Evolutionary conservation across 1,284 basidiomycete genomes (phyloP), one percentile per base, ranked within the genome.

Genomic region (Mixia osmundae): DNA sequence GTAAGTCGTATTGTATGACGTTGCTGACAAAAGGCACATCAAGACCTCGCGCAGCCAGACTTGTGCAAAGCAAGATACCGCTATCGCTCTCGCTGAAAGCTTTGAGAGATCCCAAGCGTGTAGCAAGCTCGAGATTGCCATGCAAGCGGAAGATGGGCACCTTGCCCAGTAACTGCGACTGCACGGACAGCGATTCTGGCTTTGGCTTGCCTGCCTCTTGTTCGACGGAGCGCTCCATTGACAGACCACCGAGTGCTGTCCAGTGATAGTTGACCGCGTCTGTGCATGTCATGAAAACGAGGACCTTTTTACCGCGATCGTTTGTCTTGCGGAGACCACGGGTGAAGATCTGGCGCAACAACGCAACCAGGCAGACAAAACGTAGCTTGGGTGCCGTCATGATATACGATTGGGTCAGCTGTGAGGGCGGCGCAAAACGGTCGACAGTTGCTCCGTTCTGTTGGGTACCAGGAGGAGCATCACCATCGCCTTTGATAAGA

Each of bases 211-310:
- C 54, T 8, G 29, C 40, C 19, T 33, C 30, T 6, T 38, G 35
- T 32, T 35, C 30, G 14, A 35, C 41, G 7, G 29, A 50, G 3
- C 39, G 42, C 8, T 65, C 68, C 79, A 95, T 89, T 7, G 58
- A 55, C 15, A 77, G 65, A 2, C 72, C 69, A 1, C 75, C 77
- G 0, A 97, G 59, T n/a, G 94, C 62, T 32, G 67, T 67, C 77
- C 80, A 97, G 54, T 94, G 83, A 53, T 85, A 95, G 55, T 99
- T 89, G 23, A 99, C 91, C 2, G 83, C 82, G 55, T 95, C 87
- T 3, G 85, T 97, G 49, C 85, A 95, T 49, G 76, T 85, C 42
- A 97, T 62, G 57, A 99, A 99, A 4, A 97, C 83, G 36, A 99
- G 83, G 30, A 94, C 71, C 46, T 65, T 63, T 30, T 50, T 55